These are phyloP conservation scores for Xylaria sp. DNA, from an alignment of 2,329 filamentous ascomycete genomes.

Conservation along the genomic window DNA sequence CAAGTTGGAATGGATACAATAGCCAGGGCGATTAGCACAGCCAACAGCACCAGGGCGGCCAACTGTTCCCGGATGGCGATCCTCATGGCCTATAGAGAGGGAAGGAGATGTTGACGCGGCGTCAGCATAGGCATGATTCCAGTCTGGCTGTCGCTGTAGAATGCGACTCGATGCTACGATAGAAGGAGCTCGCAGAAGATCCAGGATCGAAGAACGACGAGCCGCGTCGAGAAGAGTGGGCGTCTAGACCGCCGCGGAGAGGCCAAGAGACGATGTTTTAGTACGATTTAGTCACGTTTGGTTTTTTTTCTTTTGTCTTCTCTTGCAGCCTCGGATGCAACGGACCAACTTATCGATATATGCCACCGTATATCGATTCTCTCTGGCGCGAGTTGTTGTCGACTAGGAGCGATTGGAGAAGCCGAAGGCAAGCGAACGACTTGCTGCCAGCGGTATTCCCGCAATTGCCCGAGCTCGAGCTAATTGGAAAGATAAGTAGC, in stretches of 20 bases:
- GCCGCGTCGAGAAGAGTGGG: not conserved
- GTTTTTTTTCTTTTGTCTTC: not conserved
- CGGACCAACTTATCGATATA: not conserved
- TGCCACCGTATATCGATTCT: constrained; percentile 8
- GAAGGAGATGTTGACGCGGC: constrained; percentile 40
- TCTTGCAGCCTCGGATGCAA: not conserved
- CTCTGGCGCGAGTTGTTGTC: constrained; percentile 7
- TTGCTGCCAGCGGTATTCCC: not conserved
- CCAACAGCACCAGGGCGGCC: constrained; percentile 78
- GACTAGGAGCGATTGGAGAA: constrained; percentile 16
- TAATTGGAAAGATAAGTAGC: not conserved
- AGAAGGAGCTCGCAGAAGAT: constrained; percentile 7
- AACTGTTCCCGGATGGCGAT: constrained; percentile 90
- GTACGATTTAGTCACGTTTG: not conserved
- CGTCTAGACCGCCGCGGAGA: constrained; percentile 2
- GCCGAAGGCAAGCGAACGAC: constrained; percentile 15
- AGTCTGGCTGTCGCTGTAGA: constrained; percentile 21
- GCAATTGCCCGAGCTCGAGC: constrained; percentile 9
- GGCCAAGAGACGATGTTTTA: not conserved
- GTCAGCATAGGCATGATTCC: constrained; percentile 49
- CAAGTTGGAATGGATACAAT: constrained; percentile 82
- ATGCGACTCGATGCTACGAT: constrained; percentile 22
- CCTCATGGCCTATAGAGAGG: constrained; percentile 68
- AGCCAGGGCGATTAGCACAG: constrained; percentile 77
- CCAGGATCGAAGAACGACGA: constrained; percentile 9